Percentiles rank a stretch among this genome's conserved stretches.
Conservation (phyloP, 2,329 filamentous ascomycete species). For the Trichophyton rubrum region DNA sequence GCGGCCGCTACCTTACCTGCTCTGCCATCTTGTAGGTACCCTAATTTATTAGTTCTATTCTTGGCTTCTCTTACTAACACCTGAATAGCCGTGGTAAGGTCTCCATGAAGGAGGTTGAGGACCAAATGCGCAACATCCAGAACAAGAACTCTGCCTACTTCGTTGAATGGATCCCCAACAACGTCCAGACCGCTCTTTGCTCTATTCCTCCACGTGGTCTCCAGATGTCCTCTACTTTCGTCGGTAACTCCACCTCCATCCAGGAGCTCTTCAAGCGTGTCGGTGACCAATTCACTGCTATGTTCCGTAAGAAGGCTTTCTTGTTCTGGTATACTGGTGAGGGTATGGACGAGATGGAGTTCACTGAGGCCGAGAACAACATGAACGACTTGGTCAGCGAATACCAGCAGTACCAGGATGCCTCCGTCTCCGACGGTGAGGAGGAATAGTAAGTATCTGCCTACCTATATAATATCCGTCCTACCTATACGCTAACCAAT, state of each 20-base stretch:
- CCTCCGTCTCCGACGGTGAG: slow-evolving; percentile 91
- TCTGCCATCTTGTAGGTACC: slow-evolving; percentile 76
- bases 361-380: slow-evolving; percentile 99
- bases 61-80: slow-evolving; percentile 20
- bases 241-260: slow-evolving; percentile 98
- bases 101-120: slow-evolving; percentile 99
- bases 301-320: slow-evolving; percentile 99
- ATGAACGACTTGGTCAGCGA: slow-evolving; percentile 99
- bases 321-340: slow-evolving; percentile 99
- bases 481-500: not conserved
- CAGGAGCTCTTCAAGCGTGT: slow-evolving; percentile 99
- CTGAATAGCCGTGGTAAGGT: slow-evolving; percentile 80
- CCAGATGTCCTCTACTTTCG: slow-evolving; percentile 98
- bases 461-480: not conserved
- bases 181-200: slow-evolving; percentile 98
- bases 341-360: slow-evolving; percentile 99
- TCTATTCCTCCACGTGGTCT: slow-evolving; percentile 95
- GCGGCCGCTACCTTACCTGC: slow-evolving; percentile 98
- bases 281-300: slow-evolving; percentile 98
- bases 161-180: slow-evolving; percentile 99
- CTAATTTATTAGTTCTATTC: not conserved
- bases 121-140: slow-evolving; percentile 99
- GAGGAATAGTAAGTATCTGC: slow-evolving; percentile 36
- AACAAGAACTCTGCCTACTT: slow-evolving; percentile 99
- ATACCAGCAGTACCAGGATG: slow-evolving; percentile 99